Conservation (phyloP, 345 rosid genomes). For the Bretschneidera sinensis region DNA sequence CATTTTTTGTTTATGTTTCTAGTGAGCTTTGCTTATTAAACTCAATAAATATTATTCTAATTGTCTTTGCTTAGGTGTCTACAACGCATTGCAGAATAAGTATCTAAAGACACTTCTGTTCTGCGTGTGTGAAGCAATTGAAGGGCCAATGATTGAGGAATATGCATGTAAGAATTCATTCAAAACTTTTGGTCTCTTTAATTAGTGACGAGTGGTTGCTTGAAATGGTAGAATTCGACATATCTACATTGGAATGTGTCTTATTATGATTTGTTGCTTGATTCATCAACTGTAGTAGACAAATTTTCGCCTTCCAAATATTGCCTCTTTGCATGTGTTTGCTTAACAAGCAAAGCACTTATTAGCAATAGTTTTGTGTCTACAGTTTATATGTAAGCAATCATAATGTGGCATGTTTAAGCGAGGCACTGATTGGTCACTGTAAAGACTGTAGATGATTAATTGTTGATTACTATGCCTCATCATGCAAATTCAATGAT, state of each 20-base stretch:
- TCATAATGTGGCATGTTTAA: background rate
- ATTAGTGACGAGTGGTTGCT: background rate
- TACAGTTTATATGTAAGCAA: no score
- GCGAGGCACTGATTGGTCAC: background rate
- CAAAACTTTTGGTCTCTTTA: background rate
- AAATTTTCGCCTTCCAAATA: background rate
- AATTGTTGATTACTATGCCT: background rate
- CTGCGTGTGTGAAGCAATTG: slow-evolving; percentile 72
- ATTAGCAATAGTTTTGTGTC: background rate
- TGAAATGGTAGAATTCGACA: background rate
- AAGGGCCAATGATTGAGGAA: slow-evolving; percentile 88
- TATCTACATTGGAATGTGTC: background rate
- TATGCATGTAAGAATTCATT: slow-evolving; percentile 57
- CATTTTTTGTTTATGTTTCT: background rate
- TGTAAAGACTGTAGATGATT: no score
- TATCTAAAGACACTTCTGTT: slow-evolving; percentile 85
- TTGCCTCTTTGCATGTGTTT: background rate
- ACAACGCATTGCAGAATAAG: slow-evolving; percentile 87
- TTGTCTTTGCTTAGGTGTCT: slow-evolving; percentile 50
- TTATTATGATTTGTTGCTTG: background rate
- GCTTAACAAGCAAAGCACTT: background rate
- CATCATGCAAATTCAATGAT: background rate
- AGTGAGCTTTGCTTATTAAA: slow-evolving; percentile 6
- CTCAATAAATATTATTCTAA: background rate
- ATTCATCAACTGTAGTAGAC: no score